Evolutionary conservation across 1,284 basidiomycete genomes (phyloP).

Genomic region (Microbotryum violaceum): DNA sequence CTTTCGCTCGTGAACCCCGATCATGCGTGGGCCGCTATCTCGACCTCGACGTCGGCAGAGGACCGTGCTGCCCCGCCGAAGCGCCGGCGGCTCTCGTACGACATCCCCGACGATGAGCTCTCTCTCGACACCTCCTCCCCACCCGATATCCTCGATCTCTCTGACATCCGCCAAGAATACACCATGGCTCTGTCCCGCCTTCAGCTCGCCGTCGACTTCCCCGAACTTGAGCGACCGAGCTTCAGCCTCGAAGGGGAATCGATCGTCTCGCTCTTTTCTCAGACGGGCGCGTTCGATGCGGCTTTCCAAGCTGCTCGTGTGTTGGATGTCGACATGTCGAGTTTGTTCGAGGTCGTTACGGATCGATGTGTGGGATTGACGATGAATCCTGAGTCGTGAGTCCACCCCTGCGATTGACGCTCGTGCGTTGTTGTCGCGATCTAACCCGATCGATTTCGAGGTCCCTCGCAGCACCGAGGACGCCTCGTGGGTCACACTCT

Average conservation of each 20-base stretch:
- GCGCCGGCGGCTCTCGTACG: slow-evolving; percentile 60
- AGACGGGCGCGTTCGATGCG: slow-evolving; percentile 67
- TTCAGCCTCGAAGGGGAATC: slow-evolving; percentile 59
- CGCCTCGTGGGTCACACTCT: slow-evolving; percentile 71
- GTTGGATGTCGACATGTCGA: slow-evolving; percentile 76
- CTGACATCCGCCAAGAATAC: slow-evolving; percentile 79
- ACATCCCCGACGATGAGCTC: slow-evolving; percentile 70
- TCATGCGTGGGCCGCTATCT: slow-evolving; percentile 70
- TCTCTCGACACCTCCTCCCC: slow-evolving; percentile 43
- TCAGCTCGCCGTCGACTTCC: slow-evolving; percentile 25
- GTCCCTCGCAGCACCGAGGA: slow-evolving; percentile 54
- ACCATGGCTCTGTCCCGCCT: slow-evolving; percentile 50
- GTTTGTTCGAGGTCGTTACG: slow-evolving; percentile 71
- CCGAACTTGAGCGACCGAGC: slow-evolving; percentile 50
- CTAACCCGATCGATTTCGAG: slow-evolving; percentile 14
- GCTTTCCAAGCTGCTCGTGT: slow-evolving; percentile 70
- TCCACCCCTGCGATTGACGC: not conserved
- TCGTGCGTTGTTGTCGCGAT: not conserved
- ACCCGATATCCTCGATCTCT: slow-evolving; percentile 68
- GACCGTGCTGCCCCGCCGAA: slow-evolving; percentile 47
- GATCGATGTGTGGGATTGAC: slow-evolving; percentile 65
- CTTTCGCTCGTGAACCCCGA: slow-evolving; percentile 71
- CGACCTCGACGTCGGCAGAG: slow-evolving; percentile 30
- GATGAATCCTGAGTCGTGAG: slow-evolving; percentile 13
- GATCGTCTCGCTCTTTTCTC: slow-evolving; percentile 71